phyloP scores from a whole-genome alignment of 148 eudicot genomes.

The Arbutus unedo region DNA sequence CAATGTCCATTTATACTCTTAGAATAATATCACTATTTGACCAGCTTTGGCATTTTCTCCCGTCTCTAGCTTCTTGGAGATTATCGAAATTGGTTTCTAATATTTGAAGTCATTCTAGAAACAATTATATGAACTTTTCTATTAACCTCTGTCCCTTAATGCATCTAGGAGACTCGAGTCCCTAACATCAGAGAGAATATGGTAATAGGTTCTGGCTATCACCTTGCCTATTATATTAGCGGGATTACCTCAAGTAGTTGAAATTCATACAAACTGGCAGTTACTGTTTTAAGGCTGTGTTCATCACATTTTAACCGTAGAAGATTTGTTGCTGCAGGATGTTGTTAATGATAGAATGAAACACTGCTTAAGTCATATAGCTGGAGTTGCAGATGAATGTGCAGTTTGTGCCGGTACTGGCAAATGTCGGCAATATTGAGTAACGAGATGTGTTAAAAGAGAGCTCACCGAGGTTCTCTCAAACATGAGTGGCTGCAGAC shows the following conservation, averaged over 20 bases:
- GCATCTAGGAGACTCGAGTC: not conserved
- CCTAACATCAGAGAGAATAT: not conserved
- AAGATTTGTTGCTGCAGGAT: constrained; percentile 47
- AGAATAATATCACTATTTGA: not conserved
- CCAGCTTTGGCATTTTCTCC: not conserved
- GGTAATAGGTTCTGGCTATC: not conserved
- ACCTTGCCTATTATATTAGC: not conserved
- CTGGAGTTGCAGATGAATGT: constrained; percentile 76
- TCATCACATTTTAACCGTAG: not conserved
- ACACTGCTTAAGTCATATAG: constrained; percentile 78
- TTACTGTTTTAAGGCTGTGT: not conserved
- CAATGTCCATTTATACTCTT: not conserved
- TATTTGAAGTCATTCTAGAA: not conserved
- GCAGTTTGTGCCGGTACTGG: constrained; percentile 80
- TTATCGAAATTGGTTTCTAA: not conserved
- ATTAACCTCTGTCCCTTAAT: not conserved
- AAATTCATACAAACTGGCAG: not conserved
- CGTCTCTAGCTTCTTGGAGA: not conserved
- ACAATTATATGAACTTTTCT: not conserved
- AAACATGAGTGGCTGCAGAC: not conserved
- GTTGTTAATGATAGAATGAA: constrained; percentile 79
- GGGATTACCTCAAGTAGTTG: no score
- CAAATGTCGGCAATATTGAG: constrained; percentile 55
- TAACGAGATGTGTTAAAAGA: not conserved
- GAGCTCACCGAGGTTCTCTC: not conserved